These are phyloP conservation scores for Isabelozyma rhagii DNA, from an alignment of 805 yeast species.

Conservation along the genomic window DNA sequence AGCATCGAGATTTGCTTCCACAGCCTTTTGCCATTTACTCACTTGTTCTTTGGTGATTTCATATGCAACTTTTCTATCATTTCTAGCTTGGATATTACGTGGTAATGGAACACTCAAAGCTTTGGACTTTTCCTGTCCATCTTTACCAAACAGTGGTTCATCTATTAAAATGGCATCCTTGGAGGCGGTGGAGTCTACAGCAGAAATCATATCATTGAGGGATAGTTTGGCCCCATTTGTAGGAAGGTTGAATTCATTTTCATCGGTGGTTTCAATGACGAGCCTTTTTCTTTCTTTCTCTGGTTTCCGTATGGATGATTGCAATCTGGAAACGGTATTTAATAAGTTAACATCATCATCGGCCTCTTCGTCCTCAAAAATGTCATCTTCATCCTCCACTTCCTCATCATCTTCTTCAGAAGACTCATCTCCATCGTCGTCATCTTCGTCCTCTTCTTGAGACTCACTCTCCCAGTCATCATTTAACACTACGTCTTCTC, in stretches of 20 bases:
- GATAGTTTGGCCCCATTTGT: constrained; percentile 57
- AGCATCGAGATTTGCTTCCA: constrained; percentile 74
- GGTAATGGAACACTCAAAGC: constrained; percentile 82
- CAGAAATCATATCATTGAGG: constrained; percentile 72
- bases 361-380: constrained; percentile 24
- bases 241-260: constrained; percentile 70
- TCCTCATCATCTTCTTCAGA: constrained; percentile 19
- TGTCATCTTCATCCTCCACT: constrained; percentile 27
- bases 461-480: constrained; percentile 31
- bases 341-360: constrained; percentile 47
- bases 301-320: constrained; percentile 31
- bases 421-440: constrained; percentile 20
- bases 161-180: constrained; percentile 50
- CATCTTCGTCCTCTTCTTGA: constrained; percentile 11
- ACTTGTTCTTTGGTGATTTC: constrained; percentile 85
- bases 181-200: constrained; percentile 49
- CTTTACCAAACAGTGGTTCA: constrained; percentile 17
- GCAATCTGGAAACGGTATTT: constrained; percentile 42
- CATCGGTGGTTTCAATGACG: constrained; percentile 54
- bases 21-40: constrained; percentile 82
- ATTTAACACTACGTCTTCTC: constrained; percentile 23
- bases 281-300: constrained; percentile 42
- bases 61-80: constrained; percentile 87
- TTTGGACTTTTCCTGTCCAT: constrained; percentile 33
- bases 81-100: constrained; percentile 75